Conservation (phyloP, 257 asterid species). For the Verbascum thapsus region DNA sequence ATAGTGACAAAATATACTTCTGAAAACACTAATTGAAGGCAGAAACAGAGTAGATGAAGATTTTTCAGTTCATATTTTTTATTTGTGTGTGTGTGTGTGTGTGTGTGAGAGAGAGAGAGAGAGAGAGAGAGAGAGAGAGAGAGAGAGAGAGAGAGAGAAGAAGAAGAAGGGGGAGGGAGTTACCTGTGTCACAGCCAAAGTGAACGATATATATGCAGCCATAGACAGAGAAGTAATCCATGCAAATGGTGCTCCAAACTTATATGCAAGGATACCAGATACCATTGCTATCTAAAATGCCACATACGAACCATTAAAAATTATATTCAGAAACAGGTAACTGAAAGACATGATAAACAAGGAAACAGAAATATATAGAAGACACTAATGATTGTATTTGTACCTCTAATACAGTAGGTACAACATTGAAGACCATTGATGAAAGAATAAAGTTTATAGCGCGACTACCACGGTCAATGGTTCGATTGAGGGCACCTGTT, state of each 20-base stretch:
- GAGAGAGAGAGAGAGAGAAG: too few relatives aligned
- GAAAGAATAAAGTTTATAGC: conserved; percentile 96
- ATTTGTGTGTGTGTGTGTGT: too few relatives aligned
- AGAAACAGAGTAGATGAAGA: neutral
- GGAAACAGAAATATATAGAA: conserved; percentile 13
- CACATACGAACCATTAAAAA: conserved; percentile 36
- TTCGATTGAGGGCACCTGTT: conserved; percentile 94
- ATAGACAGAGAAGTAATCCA: conserved; percentile 93
- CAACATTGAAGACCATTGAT: conserved; percentile 92
- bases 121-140: too few relatives aligned
- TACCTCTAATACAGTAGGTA: conserved; percentile 93
- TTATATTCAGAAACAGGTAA: conserved; percentile 23
- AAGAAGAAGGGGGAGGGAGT: too few relatives aligned
- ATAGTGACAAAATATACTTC: neutral
- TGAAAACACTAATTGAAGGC: conserved; percentile 12
- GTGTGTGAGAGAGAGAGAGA: too few relatives aligned
- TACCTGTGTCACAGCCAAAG: conserved; percentile 91
- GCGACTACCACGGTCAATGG: conserved; percentile 97
- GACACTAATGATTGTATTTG: conserved; percentile 19
- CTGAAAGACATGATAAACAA: conserved; percentile 10
- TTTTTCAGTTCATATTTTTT: too few relatives aligned
- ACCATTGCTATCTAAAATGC: conserved; percentile 92
- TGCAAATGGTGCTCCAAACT: conserved; percentile 96
- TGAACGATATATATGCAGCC: conserved; percentile 79
- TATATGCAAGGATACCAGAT: conserved; percentile 95